phyloP scores from a whole-genome alignment of 352 stramenopile genomes.

The Phytophthora multivora region DNA sequence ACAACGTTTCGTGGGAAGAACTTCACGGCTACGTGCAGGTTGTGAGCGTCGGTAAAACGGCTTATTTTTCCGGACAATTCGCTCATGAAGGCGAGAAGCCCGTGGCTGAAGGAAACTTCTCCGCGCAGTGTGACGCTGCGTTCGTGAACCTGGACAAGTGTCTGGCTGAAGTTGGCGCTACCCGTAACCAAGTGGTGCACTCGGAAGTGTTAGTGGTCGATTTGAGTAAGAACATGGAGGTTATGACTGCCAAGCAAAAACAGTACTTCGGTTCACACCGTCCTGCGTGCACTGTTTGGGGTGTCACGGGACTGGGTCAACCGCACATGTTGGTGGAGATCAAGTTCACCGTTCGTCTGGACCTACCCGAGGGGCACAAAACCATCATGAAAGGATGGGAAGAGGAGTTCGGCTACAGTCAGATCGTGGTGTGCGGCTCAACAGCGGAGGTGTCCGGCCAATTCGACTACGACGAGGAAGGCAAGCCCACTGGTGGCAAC shows the following conservation, averaged over 20 bases:
- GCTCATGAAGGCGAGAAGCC: neutral
- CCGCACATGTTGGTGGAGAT: constrained; percentile 4
- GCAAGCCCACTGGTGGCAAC: neutral
- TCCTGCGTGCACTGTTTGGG: constrained; percentile 1
- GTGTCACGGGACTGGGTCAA: neutral
- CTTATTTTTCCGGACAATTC: constrained; percentile 3
- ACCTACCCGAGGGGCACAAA: constrained; percentile 3
- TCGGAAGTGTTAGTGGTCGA: constrained; percentile 3
- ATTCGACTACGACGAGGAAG: constrained; percentile 4
- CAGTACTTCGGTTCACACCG: constrained; percentile 3
- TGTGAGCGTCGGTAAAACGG: constrained; percentile 4
- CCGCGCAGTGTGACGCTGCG: neutral
- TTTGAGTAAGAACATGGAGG: constrained; percentile 8
- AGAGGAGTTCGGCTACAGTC: constrained; percentile 2
- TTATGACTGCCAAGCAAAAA: constrained; percentile 1
- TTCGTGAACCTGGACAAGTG: constrained; percentile 8
- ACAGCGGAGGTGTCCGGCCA: constrained; percentile 1
- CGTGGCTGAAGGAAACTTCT: constrained; percentile 2
- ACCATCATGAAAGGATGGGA: constrained; percentile 5
- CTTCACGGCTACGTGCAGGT: constrained; percentile 8
- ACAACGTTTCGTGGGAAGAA: constrained; percentile 9
- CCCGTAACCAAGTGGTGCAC: constrained; percentile 2
- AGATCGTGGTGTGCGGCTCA: constrained; percentile 5
- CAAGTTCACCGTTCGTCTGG: neutral
- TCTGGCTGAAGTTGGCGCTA: constrained; percentile 2